Conservation (phyloP, 306 rosid species). For the Dalbergia cochinchinensis region DNA sequence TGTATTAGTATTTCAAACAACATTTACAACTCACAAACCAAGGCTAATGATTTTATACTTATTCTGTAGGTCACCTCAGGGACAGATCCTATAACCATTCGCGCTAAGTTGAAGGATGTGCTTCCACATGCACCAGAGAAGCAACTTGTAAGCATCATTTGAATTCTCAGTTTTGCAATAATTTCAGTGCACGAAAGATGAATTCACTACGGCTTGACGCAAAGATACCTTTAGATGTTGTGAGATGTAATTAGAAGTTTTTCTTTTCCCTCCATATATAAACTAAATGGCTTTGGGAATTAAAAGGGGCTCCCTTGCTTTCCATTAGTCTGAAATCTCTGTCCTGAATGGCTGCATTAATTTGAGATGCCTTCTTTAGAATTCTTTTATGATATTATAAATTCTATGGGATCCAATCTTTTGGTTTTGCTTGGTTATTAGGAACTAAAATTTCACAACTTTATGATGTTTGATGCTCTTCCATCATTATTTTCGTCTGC, state of each 20-base stretch:
- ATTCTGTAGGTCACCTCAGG: conserved; percentile 76
- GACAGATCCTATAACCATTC: conserved; percentile 88
- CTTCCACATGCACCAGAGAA: conserved; percentile 91
- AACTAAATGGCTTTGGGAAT: conserved; percentile 29
- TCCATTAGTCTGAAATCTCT: conserved; percentile 31
- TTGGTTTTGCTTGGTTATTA: conserved; percentile 21
- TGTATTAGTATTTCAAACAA: conserved; percentile 8
- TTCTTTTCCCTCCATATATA: neutral
- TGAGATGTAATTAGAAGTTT: conserved; percentile 12
- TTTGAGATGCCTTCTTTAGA: conserved; percentile 30
- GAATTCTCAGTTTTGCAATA: conserved; percentile 21
- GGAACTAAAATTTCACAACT: conserved; percentile 25
- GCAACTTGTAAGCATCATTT: conserved; percentile 78
- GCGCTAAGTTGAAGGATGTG: conserved; percentile 74
- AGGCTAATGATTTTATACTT: conserved; percentile 27
- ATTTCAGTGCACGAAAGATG: neutral
- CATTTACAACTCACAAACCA: neutral
- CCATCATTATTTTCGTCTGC: conserved; percentile 47
- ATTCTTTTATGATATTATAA: neutral
- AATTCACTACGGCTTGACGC: conserved; percentile 10
- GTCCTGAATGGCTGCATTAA: conserved; percentile 15
- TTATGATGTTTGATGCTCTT: conserved; percentile 39
- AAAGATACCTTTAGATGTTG: conserved; percentile 26
- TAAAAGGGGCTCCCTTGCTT: neutral
- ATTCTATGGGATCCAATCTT: conserved; percentile 1